phyloP scores from a whole-genome alignment of 768 basidiomycete genomes.

The Lyophyllum shimeji region DNA sequence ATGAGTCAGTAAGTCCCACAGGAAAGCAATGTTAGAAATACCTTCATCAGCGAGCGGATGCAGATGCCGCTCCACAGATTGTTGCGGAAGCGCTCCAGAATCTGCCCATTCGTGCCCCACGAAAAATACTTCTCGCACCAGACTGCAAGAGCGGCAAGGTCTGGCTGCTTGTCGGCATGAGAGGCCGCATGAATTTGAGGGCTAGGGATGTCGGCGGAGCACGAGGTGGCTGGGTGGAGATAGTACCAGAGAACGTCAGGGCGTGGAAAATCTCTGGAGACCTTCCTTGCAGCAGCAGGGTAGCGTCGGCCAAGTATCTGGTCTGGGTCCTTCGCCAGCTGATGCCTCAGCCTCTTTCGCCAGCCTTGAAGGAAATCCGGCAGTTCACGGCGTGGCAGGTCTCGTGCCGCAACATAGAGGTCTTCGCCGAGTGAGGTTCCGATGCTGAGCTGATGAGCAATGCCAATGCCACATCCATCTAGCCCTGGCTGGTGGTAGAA shows the following conservation, averaged over 20 bases:
- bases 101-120: conserved; percentile 60
- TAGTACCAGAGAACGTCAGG: conserved; percentile 56
- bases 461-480: conserved; percentile 48
- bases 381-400: neutral
- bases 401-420: conserved; percentile 37
- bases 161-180: neutral
- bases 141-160: conserved; percentile 48
- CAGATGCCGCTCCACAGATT: conserved; percentile 57
- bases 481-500: conserved; percentile 13
- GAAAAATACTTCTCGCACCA: conserved; percentile 65
- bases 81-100: conserved; percentile 56
- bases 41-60: conserved; percentile 37
- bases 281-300: conserved; percentile 40
- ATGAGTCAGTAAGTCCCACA: neutral
- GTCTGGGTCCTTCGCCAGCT: conserved; percentile 3
- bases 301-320: conserved; percentile 45
- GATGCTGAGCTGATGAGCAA: conserved; percentile 54
- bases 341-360: conserved; percentile 3
- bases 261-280: conserved; percentile 51
- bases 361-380: conserved; percentile 6
- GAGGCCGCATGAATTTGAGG: conserved; percentile 30
- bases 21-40: neutral
- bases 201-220: conserved; percentile 26
- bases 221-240: conserved; percentile 52
- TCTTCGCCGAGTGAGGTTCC: conserved; percentile 57